Base-by-base conservation (phyloP, 345 rosid genomes). In the Dipteronia dyeriana region DNA sequence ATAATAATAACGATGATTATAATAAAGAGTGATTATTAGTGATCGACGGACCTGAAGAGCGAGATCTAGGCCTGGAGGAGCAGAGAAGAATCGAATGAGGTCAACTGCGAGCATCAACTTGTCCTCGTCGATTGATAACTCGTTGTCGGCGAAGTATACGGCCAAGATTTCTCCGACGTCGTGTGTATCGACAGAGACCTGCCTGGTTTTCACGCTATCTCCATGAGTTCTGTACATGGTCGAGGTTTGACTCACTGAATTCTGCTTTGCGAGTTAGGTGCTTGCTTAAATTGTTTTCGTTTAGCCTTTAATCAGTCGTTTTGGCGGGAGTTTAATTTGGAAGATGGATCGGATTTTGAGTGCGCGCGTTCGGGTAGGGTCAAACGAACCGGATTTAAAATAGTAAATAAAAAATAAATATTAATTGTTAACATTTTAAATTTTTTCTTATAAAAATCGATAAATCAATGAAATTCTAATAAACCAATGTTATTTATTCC, bases 1-100 rank as follows among this genome's bases (percentile, higher is more conserved):
- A 34, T 34, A 34, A 34, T 34, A 34, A 16, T 6, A 5, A 71
- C 17, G 2, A 71, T 13, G 20, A 0, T 12, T 23, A 41, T 9
- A 20, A 51, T 41, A 29, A 17, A 41, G 34, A 34, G 65, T 41
- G 17, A 29, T 9, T 16, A 70, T 49, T 43, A 45, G 56, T 62
- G 45, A 60, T 7, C 3, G 34, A 65, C 66, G 22, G 14, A 93
- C 99, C 99, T 89, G 97, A 49, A 88, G 87, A 79, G 78, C 85
- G 77, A 92, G 77, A 67, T 76, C 81, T 78, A 80, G 70, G 45
- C 92, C 97, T 3, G 85, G 78, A 43, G 91, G 75, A 2, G 71
- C 17, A 25, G 92, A 90, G 87, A 96, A 90, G 88, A 96, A 79
- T 76, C 86, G 85, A 70, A 91, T 79, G 76, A 96, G 94, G 68